Conservation (phyloP, 331 rosid genomes). For the Rhamnella rubrinervis region DNA sequence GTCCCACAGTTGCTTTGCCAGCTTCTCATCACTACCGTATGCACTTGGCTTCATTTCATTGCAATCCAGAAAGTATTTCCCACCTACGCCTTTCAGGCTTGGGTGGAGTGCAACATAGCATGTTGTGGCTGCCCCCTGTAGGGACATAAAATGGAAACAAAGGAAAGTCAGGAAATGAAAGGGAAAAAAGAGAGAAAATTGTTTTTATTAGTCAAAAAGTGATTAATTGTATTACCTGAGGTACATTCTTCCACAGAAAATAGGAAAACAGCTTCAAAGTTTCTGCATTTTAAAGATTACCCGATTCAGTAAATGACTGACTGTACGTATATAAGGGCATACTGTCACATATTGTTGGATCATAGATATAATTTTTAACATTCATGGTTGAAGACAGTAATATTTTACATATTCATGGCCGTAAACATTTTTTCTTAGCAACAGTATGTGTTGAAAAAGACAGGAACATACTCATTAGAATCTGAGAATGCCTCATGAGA, state of each 20-base stretch:
- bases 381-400: too few species aligned
- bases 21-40: slow-evolving; percentile 36
- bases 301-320: not conserved
- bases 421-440: too few species aligned
- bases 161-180: not conserved
- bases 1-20: slow-evolving; percentile 79
- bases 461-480: slow-evolving; percentile 59
- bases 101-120: slow-evolving; percentile 89
- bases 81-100: slow-evolving; percentile 60
- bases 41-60: slow-evolving; percentile 59
- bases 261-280: slow-evolving; percentile 51
- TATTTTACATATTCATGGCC: too few species aligned
- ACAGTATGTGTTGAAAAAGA: not conserved
- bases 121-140: slow-evolving; percentile 85
- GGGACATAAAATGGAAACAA: not conserved
- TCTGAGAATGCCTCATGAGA: slow-evolving; percentile 83
- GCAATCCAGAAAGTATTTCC: slow-evolving; percentile 76
- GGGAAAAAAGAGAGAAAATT: not conserved
- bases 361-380: too few species aligned
- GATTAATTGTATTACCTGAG: slow-evolving; percentile 52
- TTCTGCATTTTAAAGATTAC: slow-evolving; percentile 36
- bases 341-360: too few species aligned
- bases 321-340: too few species aligned
- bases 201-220: not conserved
- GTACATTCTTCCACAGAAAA: slow-evolving; percentile 77